Evolutionary conservation across 768 basidiomycete species (phyloP).

Genomic region (Tylopilus subfusipes): DNA sequence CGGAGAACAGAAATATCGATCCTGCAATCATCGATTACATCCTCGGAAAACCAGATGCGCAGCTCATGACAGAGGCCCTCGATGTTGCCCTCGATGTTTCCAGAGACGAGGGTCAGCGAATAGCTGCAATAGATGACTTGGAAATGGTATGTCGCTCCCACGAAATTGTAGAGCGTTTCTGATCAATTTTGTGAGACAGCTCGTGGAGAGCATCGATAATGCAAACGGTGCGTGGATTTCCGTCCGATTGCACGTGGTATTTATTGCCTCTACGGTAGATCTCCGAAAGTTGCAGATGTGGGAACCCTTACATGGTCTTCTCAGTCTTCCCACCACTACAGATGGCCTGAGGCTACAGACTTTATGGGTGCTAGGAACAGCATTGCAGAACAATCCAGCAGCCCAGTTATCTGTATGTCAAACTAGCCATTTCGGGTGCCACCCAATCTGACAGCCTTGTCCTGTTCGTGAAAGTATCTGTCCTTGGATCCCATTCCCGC

Average conservation of each 20-base stretch:
- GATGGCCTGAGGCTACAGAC: constrained; percentile 63
- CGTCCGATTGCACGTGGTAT: not conserved
- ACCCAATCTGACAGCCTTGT: not conserved
- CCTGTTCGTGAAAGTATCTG: constrained; percentile 46
- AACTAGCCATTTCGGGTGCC: not conserved
- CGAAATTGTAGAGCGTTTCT: not conserved
- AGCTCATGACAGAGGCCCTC: constrained; percentile 80
- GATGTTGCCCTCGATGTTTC: constrained; percentile 55
- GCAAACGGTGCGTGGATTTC: constrained; percentile 55
- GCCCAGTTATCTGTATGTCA: constrained; percentile 70
- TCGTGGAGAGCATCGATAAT: constrained; percentile 88
- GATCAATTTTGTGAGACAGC: constrained; percentile 37
- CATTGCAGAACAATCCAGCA: constrained; percentile 83
- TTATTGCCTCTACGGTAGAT: constrained; percentile 47
- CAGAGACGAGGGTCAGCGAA: constrained; percentile 52
- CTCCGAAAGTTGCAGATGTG: constrained; percentile 73
- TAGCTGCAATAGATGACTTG: constrained; percentile 74
- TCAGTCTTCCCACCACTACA: constrained; percentile 51
- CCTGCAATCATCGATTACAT: constrained; percentile 84
- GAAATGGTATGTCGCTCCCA: constrained; percentile 64
- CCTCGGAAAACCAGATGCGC: constrained; percentile 79
- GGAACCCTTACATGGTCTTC: constrained; percentile 67
- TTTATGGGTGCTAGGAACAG: constrained; percentile 87
- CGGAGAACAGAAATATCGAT: constrained; percentile 56
- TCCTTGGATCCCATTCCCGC: constrained; percentile 61